These are phyloP conservation scores for Pleurotus giganteus DNA, from an alignment of 768 basidiomycete genomes.

Conservation along the genomic window DNA sequence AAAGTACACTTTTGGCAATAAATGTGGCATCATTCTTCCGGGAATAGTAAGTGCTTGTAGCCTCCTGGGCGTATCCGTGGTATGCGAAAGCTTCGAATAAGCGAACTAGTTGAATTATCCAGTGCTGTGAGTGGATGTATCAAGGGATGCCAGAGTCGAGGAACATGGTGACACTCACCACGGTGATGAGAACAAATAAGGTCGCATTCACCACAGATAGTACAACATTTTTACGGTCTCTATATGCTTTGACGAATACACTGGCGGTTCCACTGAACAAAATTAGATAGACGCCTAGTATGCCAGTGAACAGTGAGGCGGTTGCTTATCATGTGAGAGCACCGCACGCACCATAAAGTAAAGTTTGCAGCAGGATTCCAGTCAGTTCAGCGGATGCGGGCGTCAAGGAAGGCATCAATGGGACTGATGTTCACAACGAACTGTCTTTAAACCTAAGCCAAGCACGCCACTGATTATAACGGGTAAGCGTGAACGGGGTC, in stretches of 20 bases:
- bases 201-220: neutral
- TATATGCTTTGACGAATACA: neutral
- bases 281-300: neutral
- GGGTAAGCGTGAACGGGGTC: too few species aligned
- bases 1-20: neutral
- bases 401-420: neutral
- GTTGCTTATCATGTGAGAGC: neutral
- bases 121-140: neutral
- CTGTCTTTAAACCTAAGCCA: too few species aligned
- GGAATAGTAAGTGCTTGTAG: neutral
- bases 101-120: neutral
- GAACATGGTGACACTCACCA: too few species aligned
- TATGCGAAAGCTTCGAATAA: neutral
- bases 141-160: neutral
- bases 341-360: neutral
- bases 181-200: neutral
- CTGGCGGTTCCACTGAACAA: neutral
- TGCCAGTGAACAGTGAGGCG: neutral
- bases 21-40: neutral
- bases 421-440: too few species aligned
- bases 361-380: neutral
- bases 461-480: too few species aligned
- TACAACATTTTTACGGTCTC: neutral
- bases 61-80: neutral
- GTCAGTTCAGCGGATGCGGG: neutral